phyloP scores from a whole-genome alignment of 345 rosid genomes.

The Rhizophora mangle region DNA sequence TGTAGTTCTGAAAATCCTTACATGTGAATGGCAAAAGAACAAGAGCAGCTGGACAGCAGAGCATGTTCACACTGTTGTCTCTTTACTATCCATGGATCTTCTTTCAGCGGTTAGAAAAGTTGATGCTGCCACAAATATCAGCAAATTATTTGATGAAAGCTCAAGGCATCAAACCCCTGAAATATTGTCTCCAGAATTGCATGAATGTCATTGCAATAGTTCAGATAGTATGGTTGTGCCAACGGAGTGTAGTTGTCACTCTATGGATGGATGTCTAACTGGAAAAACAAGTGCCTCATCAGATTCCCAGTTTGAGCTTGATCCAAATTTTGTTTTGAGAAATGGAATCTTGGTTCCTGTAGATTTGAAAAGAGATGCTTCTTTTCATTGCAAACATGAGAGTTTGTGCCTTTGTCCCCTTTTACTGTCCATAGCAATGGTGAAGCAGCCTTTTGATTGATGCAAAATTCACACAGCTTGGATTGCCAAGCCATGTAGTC shows the following conservation, averaged over 20 bases:
- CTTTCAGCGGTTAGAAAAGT: slow-evolving; percentile 54
- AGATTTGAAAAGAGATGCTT: slow-evolving; percentile 31
- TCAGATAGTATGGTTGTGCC: slow-evolving; percentile 31
- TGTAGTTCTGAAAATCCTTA: slow-evolving; percentile 49
- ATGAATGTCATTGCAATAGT: slow-evolving; percentile 43
- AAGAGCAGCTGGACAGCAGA: slow-evolving; percentile 43
- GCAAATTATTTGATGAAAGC: slow-evolving; percentile 27
- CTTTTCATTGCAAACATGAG: slow-evolving; percentile 71
- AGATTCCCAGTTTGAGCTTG: slow-evolving; percentile 26
- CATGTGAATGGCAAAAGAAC: slow-evolving; percentile 38
- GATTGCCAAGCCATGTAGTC: not conserved
- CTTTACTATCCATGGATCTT: slow-evolving; percentile 62
- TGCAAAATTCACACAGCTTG: slow-evolving; percentile 12
- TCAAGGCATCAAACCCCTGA: slow-evolving; percentile 24
- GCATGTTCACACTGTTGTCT: slow-evolving; percentile 63
- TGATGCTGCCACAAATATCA: slow-evolving; percentile 29
- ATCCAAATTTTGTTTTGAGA: slow-evolving; percentile 52
- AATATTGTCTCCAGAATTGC: slow-evolving; percentile 19
- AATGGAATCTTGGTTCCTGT: slow-evolving; percentile 66
- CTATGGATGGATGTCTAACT: slow-evolving; percentile 22
- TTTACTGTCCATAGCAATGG: slow-evolving; percentile 45
- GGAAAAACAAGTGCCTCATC: slow-evolving; percentile 22
- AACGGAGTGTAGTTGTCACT: slow-evolving; percentile 59
- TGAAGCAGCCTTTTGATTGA: slow-evolving; percentile 53
- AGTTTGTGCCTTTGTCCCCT: slow-evolving; percentile 72